Evolutionary conservation across 805 yeast genomes (phyloP).

Genomic region (Starmerella floris): DNA sequence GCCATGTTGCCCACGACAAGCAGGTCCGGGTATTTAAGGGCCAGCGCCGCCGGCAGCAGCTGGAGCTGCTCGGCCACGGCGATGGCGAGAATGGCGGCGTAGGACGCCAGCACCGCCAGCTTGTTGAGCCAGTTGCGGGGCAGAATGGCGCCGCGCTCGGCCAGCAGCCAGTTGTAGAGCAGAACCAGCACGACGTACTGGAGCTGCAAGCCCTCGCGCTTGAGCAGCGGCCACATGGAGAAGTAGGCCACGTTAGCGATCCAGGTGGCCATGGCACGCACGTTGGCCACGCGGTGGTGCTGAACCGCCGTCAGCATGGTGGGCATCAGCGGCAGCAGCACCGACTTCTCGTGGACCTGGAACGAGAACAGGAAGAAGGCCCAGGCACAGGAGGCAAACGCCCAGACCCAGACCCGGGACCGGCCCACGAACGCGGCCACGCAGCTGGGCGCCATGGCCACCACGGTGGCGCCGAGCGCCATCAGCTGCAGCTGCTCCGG

Average conservation of each 20-base stretch:
- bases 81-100: constrained; percentile 37
- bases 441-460: constrained; percentile 45
- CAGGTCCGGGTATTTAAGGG: constrained; percentile 54
- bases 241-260: constrained; percentile 71
- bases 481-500: constrained; percentile 46
- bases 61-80: constrained; percentile 41
- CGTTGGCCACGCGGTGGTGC: constrained; percentile 39
- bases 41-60: constrained; percentile 36
- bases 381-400: constrained; percentile 70
- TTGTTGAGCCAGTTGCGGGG: constrained; percentile 42
- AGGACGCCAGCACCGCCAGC: constrained; percentile 39
- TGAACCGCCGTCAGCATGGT: constrained; percentile 44
- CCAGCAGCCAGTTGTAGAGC: constrained; percentile 57
- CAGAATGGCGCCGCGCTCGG: constrained; percentile 23
- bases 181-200: constrained; percentile 55
- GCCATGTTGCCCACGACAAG: constrained; percentile 70
- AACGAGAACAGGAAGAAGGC: constrained; percentile 81
- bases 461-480: constrained; percentile 28
- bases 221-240: constrained; percentile 76
- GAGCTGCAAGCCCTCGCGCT: constrained; percentile 55
- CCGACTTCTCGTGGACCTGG: constrained; percentile 93
- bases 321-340: constrained; percentile 77
- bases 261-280: constrained; percentile 72
- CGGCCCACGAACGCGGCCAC: constrained; percentile 32
- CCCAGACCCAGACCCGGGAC: constrained; percentile 40